Conservation (phyloP, 2,329 filamentous ascomycete species). For the Colletotrichum musicola region DNA sequence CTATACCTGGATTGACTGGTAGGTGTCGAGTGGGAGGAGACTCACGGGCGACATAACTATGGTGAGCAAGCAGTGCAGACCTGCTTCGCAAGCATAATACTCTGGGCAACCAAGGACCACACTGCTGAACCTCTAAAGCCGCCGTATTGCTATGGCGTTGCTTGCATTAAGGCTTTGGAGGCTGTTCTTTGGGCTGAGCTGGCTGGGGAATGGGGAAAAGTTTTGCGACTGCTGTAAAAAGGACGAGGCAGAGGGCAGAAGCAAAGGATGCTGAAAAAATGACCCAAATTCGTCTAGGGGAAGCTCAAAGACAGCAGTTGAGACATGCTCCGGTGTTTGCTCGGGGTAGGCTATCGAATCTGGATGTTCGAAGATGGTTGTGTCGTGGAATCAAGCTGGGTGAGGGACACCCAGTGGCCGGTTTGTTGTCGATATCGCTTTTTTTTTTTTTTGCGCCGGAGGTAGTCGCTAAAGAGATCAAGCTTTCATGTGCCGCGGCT, state of each 20-base stretch:
- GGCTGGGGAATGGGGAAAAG: neutral
- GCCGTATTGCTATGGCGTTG: slow-evolving; percentile 27
- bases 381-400: slow-evolving; percentile 4
- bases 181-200: neutral
- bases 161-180: slow-evolving; percentile 34
- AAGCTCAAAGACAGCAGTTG: neutral
- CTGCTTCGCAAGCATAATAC: slow-evolving; percentile 12
- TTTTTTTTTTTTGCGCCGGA: slow-evolving; percentile 9
- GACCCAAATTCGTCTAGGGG: neutral
- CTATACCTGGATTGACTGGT: no score
- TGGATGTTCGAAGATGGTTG: slow-evolving; percentile 20
- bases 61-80: slow-evolving; percentile 32
- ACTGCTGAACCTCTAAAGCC: slow-evolving; percentile 38
- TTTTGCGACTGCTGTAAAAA: slow-evolving; percentile 11
- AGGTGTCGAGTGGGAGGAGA: neutral
- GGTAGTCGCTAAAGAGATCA: slow-evolving; percentile 16
- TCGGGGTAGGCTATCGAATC: neutral
- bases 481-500: slow-evolving; percentile 32
- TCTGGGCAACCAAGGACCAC: slow-evolving; percentile 18
- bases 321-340: slow-evolving; percentile 27
- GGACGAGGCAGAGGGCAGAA: slow-evolving; percentile 2
- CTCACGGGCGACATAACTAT: slow-evolving; percentile 38
- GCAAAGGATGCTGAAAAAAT: slow-evolving; percentile 31
- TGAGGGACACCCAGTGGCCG: neutral
- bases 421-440: slow-evolving; percentile 29